Conservation (phyloP, 2,329 filamentous ascomycete species). For the Daldinia sp. region DNA sequence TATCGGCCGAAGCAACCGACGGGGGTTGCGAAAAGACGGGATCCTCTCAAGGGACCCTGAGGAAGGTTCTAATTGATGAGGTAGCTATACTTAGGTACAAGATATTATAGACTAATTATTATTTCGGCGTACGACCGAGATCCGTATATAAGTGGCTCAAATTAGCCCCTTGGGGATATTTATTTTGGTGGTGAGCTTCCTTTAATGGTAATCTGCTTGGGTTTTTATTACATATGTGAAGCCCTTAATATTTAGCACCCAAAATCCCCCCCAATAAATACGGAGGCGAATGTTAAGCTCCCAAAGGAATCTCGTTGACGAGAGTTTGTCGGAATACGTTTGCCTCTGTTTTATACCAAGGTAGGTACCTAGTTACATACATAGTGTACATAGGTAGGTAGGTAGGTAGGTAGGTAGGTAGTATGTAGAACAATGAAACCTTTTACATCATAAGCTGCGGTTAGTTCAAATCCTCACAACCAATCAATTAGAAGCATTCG, state of each 20-base stretch:
- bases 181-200: neutral
- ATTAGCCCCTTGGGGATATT: neutral
- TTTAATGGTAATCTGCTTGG: neutral
- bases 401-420: no score
- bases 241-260: constrained; percentile 23
- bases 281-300: constrained; percentile 14
- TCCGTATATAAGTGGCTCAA: neutral
- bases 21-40: no score
- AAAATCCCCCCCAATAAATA: constrained; percentile 20
- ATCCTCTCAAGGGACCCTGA: no score
- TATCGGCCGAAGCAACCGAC: neutral
- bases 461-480: neutral
- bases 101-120: constrained; percentile 2
- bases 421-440: neutral
- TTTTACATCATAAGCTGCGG: neutral
- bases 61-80: no score
- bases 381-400: neutral
- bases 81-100: neutral
- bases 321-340: no score
- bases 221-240: no score
- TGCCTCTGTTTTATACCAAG: neutral
- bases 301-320: neutral
- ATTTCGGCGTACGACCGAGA: neutral
- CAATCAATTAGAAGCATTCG: constrained; percentile 26
- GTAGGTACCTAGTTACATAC: neutral